phyloP scores from a whole-genome alignment of 352 stramenopile species.

The Globisporangium mamillatum region DNA sequence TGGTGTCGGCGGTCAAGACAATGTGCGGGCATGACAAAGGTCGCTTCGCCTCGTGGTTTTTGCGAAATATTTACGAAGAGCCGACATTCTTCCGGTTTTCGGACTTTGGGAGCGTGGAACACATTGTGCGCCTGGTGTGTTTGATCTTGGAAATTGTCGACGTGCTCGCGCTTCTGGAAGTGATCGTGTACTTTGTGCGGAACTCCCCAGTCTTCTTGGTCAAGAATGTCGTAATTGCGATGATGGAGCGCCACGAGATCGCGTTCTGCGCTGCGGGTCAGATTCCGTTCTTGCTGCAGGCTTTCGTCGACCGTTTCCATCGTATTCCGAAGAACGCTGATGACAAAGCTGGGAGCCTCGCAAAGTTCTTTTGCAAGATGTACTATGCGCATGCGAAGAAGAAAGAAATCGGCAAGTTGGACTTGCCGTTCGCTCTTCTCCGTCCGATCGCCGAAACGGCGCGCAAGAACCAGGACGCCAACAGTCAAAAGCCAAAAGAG shows the following conservation, averaged over 20 bases:
- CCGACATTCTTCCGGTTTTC: slow-evolving; percentile 79
- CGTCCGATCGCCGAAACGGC: slow-evolving; percentile 72
- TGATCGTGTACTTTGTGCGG: slow-evolving; percentile 78
- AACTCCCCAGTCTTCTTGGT: slow-evolving; percentile 72
- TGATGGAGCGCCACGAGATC: slow-evolving; percentile 83
- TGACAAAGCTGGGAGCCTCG: slow-evolving; percentile 66
- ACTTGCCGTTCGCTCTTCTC: slow-evolving; percentile 68
- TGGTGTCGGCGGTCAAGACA: slow-evolving; percentile 82
- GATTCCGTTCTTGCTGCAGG: slow-evolving; percentile 76
- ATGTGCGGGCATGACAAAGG: slow-evolving; percentile 87
- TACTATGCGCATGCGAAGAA: slow-evolving; percentile 84
- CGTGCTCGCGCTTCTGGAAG: slow-evolving; percentile 72
- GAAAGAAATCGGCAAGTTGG: slow-evolving; percentile 74
- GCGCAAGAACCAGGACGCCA: slow-evolving; percentile 80
- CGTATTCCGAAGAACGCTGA: slow-evolving; percentile 63
- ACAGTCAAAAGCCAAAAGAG: slow-evolving; percentile 66
- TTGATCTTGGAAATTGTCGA: slow-evolving; percentile 84
- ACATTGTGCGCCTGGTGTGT: slow-evolving; percentile 77
- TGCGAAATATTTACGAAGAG: slow-evolving; percentile 83
- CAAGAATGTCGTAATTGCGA: slow-evolving; percentile 78
- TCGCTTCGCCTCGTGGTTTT: slow-evolving; percentile 77
- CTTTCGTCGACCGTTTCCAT: slow-evolving; percentile 83
- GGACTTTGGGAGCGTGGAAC: slow-evolving; percentile 79
- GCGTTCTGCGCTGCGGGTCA: slow-evolving; percentile 81
- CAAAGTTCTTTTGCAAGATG: slow-evolving; percentile 83